Evolutionary conservation across 2,329 filamentous ascomycete species (phyloP).

Genomic region (Oidium heveae): DNA sequence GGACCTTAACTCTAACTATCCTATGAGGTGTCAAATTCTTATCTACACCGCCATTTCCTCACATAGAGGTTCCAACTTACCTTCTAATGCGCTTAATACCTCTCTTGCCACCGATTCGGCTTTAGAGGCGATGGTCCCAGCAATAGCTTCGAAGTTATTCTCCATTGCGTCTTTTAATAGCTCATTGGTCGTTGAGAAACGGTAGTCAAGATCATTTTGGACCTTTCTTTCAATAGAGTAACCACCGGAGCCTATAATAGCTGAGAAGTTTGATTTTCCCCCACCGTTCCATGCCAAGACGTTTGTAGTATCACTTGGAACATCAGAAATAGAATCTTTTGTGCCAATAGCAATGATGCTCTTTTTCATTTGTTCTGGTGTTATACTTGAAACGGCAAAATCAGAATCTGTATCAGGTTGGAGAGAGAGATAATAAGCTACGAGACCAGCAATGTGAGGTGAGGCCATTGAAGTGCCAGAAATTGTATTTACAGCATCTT

Average conservation of each 20-base stretch:
- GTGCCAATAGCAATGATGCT: conserved; percentile 69
- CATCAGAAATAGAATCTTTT: conserved; percentile 48
- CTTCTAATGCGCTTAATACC: conserved; percentile 34
- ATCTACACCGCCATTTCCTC: conserved; percentile 17
- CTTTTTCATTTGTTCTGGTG: conserved; percentile 81
- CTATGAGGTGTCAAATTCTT: too few relatives aligned
- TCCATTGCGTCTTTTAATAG: conserved; percentile 34
- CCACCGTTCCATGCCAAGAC: conserved; percentile 97
- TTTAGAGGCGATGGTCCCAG: too few relatives aligned
- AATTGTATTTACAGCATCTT: conserved; percentile 93
- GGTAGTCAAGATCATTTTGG: conserved; percentile 19
- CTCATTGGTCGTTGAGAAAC: conserved; percentile 27
- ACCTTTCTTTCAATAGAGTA: conserved; percentile 26
- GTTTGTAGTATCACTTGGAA: conserved; percentile 74
- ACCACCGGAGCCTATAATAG: conserved; percentile 50
- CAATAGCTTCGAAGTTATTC: conserved; percentile 28
- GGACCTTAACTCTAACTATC: too few relatives aligned
- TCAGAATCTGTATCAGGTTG: conserved; percentile 77
- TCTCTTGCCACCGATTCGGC: conserved; percentile 36
- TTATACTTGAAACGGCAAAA: conserved; percentile 71
- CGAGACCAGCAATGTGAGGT: conserved; percentile 82
- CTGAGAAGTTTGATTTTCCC: conserved; percentile 71
- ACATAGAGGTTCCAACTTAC: conserved; percentile 34
- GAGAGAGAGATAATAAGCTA: conserved; percentile 94
- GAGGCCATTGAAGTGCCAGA: conserved; percentile 99